A percentile compares a stretch with the other conserved stretches of the same genome.
These are phyloP conservation scores for Adansonia rubrostipa DNA, from an alignment of 441 rosid genomes.

Conservation along the genomic window DNA sequence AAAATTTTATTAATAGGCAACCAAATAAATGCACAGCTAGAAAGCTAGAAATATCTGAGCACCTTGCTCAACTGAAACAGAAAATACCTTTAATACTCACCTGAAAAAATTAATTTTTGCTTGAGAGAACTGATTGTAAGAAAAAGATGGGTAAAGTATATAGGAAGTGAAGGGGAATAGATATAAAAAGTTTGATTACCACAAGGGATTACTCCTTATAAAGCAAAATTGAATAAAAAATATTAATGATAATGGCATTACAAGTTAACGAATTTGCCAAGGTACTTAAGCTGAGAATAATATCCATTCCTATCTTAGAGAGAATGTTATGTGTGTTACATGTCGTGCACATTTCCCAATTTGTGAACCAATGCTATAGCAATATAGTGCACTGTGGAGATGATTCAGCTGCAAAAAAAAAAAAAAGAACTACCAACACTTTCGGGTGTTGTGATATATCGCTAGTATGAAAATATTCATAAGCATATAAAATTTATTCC, in stretches of 20 bases:
- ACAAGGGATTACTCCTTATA: not conserved
- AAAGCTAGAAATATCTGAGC: too few species aligned
- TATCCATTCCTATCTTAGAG: not conserved
- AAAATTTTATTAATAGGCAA: too few species aligned
- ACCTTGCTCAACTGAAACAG: too few species aligned
- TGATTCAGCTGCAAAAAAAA: slow-evolving; percentile 10
- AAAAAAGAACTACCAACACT: not conserved
- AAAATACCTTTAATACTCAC: too few species aligned
- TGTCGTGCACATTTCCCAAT: not conserved
- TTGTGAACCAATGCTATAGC: not conserved
- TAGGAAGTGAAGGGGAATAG: not conserved
- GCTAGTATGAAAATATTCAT: slow-evolving; percentile 19
- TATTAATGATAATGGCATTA: not conserved
- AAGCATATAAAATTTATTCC: not conserved
- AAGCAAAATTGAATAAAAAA: not conserved
- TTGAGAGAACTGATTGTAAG: not conserved
- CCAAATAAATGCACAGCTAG: too few species aligned
- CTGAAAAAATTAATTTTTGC: not conserved
- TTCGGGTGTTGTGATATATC: slow-evolving; percentile 5
- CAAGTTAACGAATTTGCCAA: not conserved
- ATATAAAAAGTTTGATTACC: not conserved
- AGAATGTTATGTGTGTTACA: not conserved
- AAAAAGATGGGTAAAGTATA: not conserved
- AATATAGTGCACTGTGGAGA: not conserved
- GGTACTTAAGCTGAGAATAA: not conserved